Conservation (phyloP, 2,329 filamentous ascomycete species). For the Xylariaceae sp. region DNA sequence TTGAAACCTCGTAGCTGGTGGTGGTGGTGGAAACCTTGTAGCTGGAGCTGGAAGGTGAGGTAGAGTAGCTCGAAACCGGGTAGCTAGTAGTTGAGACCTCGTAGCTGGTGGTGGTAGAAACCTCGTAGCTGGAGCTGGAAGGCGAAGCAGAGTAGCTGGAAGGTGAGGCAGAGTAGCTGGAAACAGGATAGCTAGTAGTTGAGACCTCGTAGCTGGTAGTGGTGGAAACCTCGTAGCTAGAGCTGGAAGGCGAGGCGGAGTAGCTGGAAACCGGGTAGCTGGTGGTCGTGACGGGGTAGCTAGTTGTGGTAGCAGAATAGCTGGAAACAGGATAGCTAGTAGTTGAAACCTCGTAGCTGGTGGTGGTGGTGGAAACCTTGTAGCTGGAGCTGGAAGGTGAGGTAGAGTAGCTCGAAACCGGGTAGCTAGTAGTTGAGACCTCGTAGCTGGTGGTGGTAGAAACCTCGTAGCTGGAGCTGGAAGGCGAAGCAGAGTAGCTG, state of each 20-base stretch:
- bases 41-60: background rate
- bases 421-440: slow-evolving; percentile 26
- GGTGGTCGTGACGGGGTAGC: no score
- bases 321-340: slow-evolving; percentile 30
- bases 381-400: background rate
- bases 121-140: background rate
- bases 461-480: background rate
- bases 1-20: slow-evolving; percentile 6
- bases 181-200: background rate
- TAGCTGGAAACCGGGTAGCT: background rate
- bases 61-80: slow-evolving; percentile 26
- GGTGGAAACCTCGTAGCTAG: slow-evolving; percentile 19
- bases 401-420: slow-evolving; percentile 22
- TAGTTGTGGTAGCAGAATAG: slow-evolving; percentile 1
- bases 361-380: slow-evolving; percentile 6
- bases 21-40: slow-evolving; percentile 4
- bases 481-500: slow-evolving; percentile 4
- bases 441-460: slow-evolving; percentile 7
- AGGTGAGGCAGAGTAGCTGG: background rate
- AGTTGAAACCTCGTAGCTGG: no score
- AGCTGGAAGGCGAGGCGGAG: slow-evolving; percentile 8
- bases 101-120: slow-evolving; percentile 1
- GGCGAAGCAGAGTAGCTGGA: slow-evolving; percentile 3
- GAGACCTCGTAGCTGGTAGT: slow-evolving; percentile 11
- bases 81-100: slow-evolving; percentile 24